These are phyloP conservation scores for Paspalum notatum DNA, from an alignment of 176 grass and related monocot genomes.

Conservation along the genomic window DNA sequence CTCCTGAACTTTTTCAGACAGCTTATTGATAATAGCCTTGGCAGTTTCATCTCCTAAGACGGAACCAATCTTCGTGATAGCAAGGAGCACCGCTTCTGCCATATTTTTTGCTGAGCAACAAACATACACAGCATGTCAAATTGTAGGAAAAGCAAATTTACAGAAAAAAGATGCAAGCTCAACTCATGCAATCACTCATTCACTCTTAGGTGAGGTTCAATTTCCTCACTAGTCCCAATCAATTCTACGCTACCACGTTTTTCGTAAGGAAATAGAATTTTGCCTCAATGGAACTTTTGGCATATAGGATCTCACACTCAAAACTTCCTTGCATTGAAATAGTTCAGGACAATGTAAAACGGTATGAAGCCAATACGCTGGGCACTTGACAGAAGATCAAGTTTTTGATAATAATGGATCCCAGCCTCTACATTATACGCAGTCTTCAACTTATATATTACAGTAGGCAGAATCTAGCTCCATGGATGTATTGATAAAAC, in stretches of 20 bases:
- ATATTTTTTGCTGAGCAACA: slow-evolving; percentile 26
- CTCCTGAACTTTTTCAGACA: slow-evolving; percentile 37
- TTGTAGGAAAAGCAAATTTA: background rate
- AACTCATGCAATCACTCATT: background rate
- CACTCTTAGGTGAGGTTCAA: background rate
- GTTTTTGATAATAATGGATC: no score
- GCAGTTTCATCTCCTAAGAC: background rate
- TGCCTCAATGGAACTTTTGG: background rate
- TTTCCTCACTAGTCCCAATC: background rate
- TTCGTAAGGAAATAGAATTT: no score
- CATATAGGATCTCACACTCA: background rate
- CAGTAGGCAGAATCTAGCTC: no score
- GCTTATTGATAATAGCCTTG: slow-evolving; percentile 3
- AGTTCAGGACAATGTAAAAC: no score
- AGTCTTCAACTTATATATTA: no score
- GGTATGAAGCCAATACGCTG: no score
- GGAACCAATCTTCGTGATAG: slow-evolving; percentile 8
- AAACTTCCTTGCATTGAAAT: background rate
- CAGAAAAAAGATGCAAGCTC: background rate
- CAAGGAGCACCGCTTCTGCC: slow-evolving; percentile 44
- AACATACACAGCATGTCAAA: background rate
- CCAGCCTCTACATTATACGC: no score
- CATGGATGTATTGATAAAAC: no score
- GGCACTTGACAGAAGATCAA: no score
- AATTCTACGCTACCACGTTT: background rate